Percentiles rank a stretch among this genome's conserved stretches.
These are phyloP conservation scores for Plasmodium yoelii DNA, from an alignment of 169 alveolate species.

Conservation along the genomic window DNA sequence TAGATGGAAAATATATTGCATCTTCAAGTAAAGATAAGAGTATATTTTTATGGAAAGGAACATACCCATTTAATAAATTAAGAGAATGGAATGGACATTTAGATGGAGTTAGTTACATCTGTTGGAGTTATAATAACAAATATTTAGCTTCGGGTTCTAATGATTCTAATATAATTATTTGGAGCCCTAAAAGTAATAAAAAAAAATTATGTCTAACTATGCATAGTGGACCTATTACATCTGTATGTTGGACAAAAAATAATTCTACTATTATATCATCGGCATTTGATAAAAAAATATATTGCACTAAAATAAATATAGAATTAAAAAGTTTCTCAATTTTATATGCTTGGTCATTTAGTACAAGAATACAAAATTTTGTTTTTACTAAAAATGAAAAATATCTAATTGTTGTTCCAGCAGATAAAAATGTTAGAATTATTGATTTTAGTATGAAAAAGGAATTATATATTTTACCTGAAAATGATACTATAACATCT, in stretches of 20 bases:
- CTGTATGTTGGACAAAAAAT: conserved; percentile 80
- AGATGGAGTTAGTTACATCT: conserved; percentile 80
- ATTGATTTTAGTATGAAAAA: conserved; percentile 70
- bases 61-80: conserved; percentile 78
- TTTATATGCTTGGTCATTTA: conserved; percentile 76
- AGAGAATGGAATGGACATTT: conserved; percentile 82
- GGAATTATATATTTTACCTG: conserved; percentile 81
- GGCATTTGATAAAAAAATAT: conserved; percentile 80
- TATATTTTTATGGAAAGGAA: conserved; percentile 80
- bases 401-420: conserved; percentile 78
- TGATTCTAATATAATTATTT: conserved; percentile 80
- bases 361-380: conserved; percentile 78
- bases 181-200: conserved; percentile 80
- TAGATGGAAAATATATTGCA: conserved; percentile 81
- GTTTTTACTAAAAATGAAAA: conserved; percentile 81
- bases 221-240: conserved; percentile 77
- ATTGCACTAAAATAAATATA: conserved; percentile 71
- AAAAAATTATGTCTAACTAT: conserved; percentile 77
- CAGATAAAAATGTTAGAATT: conserved; percentile 80
- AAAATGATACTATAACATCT: conserved; percentile 80
- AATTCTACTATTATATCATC: conserved; percentile 77
- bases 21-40: conserved; percentile 83
- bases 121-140: conserved; percentile 82
- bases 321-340: conserved; percentile 67
- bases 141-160: conserved; percentile 79